Base-by-base conservation (phyloP, 257 asterid genomes). In the Solanum ossicruentum region DNA sequence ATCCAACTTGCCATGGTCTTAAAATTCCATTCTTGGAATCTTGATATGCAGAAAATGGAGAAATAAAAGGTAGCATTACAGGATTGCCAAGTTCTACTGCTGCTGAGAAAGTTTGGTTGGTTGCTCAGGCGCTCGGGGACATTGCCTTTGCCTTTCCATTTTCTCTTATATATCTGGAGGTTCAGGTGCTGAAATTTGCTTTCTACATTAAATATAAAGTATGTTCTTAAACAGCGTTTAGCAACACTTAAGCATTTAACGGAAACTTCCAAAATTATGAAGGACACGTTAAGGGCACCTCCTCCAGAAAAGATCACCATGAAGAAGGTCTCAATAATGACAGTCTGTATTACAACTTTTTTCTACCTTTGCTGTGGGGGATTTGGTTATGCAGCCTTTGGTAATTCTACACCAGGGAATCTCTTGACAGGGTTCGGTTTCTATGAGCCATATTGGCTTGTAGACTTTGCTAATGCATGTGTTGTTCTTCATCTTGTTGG, bases 281-380 rank as follows among this genome's bases (percentile, higher is more conserved):
- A 95, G 98, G 95, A 95, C 86, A 93, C 98, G 0, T 84, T 95
- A 89, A 91, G 84, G 89, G 85, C 94, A 8, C 86, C 87, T 82
- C 98, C 98, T 85, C 88, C 96, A 23, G 99, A 93, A 73, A 89
- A 85, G 81, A 87, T 16, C 82, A 91, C 91, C 63, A 95, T 95
- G 98, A 93, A 88, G 91, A 94, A 87, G 89, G 97, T 93, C 39
- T 92, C 99, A 26, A 52, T 83, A 16, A 58, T 89, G 26, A 88
- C 97, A 18, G 91, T 88, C 70, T 85, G 89, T 89, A 58, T 91
- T 57, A 90, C 91, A 80, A 90, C 97, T 39, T 89, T 90, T 89
- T 94, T 94, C 89, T 89, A 92, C 95, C 65, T 96, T n/a, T 89
- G 92, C 86, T 94, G 98, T 83, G 99, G 98, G 83, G 99, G 99